phyloP scores from a whole-genome alignment of 768 basidiomycete genomes.

The Tylopilus cervinicoccineus region DNA sequence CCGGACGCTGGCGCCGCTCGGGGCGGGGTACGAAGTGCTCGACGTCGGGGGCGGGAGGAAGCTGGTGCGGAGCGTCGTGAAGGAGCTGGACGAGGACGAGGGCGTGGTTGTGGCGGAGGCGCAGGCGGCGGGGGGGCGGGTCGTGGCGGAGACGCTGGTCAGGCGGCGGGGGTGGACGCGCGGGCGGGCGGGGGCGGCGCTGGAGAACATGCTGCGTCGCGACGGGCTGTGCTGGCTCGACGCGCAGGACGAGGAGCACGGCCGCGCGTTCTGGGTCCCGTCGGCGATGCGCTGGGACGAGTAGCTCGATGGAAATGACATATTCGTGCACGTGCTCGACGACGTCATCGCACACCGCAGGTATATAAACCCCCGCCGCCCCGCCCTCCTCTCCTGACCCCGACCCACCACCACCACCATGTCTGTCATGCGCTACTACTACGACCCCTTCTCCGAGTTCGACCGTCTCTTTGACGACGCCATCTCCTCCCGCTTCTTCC shows the following conservation, averaged over 20 bases:
- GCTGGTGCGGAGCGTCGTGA: slow-evolving; percentile 87
- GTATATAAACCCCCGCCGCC: slow-evolving; percentile 1
- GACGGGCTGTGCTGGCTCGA: slow-evolving; percentile 97
- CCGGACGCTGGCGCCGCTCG: slow-evolving; percentile 81
- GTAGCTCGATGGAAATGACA: no score
- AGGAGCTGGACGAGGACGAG: slow-evolving; percentile 89
- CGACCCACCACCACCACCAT: slow-evolving; percentile 5
- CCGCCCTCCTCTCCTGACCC: not conserved
- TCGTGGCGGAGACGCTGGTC: slow-evolving; percentile 63
- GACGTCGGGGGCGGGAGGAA: slow-evolving; percentile 63
- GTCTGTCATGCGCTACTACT: slow-evolving; percentile 27
- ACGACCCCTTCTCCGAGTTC: slow-evolving; percentile 40
- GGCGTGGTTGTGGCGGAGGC: slow-evolving; percentile 76
- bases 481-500: slow-evolving; percentile 24
- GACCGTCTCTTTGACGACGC: slow-evolving; percentile 44
- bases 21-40: slow-evolving; percentile 88
- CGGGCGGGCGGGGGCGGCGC: slow-evolving; percentile 69
- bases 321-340: no score
- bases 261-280: slow-evolving; percentile 81
- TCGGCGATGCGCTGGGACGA: slow-evolving; percentile 85
- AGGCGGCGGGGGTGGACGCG: slow-evolving; percentile 68
- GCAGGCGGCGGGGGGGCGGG: slow-evolving; percentile 60
- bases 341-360: no score
- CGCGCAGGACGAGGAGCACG: slow-evolving; percentile 68
- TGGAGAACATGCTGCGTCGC: slow-evolving; percentile 86